Conservation (phyloP, 352 stramenopile species). For the Peronospora tabacina region DNA sequence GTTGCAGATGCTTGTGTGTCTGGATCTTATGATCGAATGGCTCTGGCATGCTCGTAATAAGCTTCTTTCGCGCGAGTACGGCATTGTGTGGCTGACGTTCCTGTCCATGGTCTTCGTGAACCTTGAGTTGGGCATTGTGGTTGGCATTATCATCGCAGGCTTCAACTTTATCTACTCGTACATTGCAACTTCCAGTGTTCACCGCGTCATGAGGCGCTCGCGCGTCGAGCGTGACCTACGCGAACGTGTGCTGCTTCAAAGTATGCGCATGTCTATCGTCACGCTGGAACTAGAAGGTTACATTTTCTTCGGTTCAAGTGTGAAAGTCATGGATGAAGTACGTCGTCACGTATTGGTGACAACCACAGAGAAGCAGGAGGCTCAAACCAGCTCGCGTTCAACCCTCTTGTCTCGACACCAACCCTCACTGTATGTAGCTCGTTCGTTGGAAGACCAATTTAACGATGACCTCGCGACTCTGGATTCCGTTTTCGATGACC, state of each 20-base stretch:
- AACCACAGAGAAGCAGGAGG: conserved; percentile 28
- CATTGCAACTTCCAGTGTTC: conserved; percentile 57
- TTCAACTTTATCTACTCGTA: conserved; percentile 88
- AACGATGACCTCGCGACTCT: conserved; percentile 54
- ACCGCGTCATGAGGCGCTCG: conserved; percentile 72
- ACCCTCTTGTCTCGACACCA: conserved; percentile 17
- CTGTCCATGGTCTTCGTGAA: conserved; percentile 89
- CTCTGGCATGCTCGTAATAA: conserved; percentile 83
- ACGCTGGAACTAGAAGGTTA: conserved; percentile 81
- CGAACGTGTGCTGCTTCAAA: conserved; percentile 63
- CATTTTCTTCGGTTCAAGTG: conserved; percentile 83
- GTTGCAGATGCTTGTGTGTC: conserved; percentile 93
- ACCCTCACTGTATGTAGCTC: conserved; percentile 26
- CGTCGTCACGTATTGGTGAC: conserved; percentile 73
- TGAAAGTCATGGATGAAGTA: conserved; percentile 85
- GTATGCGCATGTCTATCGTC: conserved; percentile 72
- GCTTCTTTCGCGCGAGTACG: conserved; percentile 88
- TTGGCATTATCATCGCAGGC: conserved; percentile 85
- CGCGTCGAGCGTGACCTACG: conserved; percentile 74
- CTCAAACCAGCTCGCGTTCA: conserved; percentile 19
- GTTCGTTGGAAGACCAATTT: conserved; percentile 23
- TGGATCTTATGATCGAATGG: conserved; percentile 97
- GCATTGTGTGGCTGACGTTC: conserved; percentile 92
- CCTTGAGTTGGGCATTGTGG: conserved; percentile 92
- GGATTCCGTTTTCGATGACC: conserved; percentile 43